phyloP scores from a whole-genome alignment of 805 yeast genomes.

The Candida boidinii region DNA sequence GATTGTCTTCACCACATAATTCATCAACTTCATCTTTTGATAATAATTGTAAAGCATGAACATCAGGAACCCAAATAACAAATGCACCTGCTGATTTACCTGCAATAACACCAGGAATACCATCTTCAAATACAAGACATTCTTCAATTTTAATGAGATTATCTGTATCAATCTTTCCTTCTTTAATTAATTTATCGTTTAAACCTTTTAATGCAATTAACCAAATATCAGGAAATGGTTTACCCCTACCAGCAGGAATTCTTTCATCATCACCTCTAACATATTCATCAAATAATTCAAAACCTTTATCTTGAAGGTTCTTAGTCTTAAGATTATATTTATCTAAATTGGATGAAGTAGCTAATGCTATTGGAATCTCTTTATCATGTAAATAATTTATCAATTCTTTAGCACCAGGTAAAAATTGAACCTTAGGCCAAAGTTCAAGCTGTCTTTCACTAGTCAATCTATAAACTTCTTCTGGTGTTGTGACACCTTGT shows the following conservation, averaged over 20 bases:
- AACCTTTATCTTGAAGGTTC: slow-evolving; percentile 48
- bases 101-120: slow-evolving; percentile 81
- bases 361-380: slow-evolving; percentile 75
- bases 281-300: slow-evolving; percentile 55
- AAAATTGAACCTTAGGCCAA: slow-evolving; percentile 59
- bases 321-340: slow-evolving; percentile 68
- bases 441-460: slow-evolving; percentile 40
- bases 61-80: slow-evolving; percentile 95
- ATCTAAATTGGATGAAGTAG: slow-evolving; percentile 66
- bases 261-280: slow-evolving; percentile 88
- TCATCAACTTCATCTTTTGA: slow-evolving; percentile 37
- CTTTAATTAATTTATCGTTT: slow-evolving; percentile 40
- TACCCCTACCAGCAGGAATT: slow-evolving; percentile 79
- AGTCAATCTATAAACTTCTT: slow-evolving; percentile 49
- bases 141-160: slow-evolving; percentile 57
- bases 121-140: slow-evolving; percentile 91
- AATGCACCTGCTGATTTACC: slow-evolving; percentile 77
- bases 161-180: slow-evolving; percentile 25
- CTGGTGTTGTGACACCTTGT: slow-evolving; percentile 47
- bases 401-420: slow-evolving; percentile 83
- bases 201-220: slow-evolving; percentile 64
- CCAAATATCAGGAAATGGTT: slow-evolving; percentile 94
- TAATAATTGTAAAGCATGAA: slow-evolving; percentile 52
- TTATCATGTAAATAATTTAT: slow-evolving; percentile 41
- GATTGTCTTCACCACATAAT: slow-evolving; percentile 30